A percentile compares a stretch with the other conserved stretches of the same genome.
Conservation (phyloP, 2,329 filamentous ascomycete genomes). For the Mariannaea elegans region DNA sequence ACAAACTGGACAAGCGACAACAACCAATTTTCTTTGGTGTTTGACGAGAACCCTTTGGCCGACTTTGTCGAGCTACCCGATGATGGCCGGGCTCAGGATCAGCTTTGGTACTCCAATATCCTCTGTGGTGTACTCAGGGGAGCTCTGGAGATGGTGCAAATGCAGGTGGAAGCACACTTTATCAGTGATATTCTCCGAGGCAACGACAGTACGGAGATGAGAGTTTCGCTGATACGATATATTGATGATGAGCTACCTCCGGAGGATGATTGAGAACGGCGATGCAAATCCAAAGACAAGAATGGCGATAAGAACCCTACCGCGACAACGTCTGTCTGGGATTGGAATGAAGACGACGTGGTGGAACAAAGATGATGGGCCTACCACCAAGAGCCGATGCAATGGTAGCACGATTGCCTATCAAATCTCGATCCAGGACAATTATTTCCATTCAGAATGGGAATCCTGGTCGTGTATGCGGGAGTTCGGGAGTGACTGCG, state of each 20-base stretch:
- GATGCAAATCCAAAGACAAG: background rate
- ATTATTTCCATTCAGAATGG: background rate
- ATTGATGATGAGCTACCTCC: slow-evolving; percentile 98
- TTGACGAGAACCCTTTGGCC: slow-evolving; percentile 95
- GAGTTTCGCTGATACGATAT: slow-evolving; percentile 88
- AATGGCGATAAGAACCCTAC: background rate
- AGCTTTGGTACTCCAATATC: slow-evolving; percentile 98
- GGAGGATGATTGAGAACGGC: slow-evolving; percentile 79
- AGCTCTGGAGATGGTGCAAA: slow-evolving; percentile 97
- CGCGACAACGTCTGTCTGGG: background rate
- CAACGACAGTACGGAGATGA: slow-evolving; percentile 97
- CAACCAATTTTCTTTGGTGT: slow-evolving; percentile 95
- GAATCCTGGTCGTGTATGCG: background rate
- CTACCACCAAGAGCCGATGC: background rate
- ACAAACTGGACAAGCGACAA: slow-evolving; percentile 96
- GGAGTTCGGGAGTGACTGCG: background rate
- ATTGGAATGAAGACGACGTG: background rate
- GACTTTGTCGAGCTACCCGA: slow-evolving; percentile 98
- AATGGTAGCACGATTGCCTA: background rate
- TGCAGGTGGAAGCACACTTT: slow-evolving; percentile 98
- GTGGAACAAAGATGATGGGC: background rate
- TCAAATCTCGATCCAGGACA: slow-evolving; percentile 1
- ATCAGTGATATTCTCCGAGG: slow-evolving; percentile 92
- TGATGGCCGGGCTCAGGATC: slow-evolving; percentile 93
- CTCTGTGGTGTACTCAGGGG: slow-evolving; percentile 92